Evolutionary conservation across 2,329 filamentous ascomycete species (phyloP).

Genomic region (Rachicladosporium sp.): DNA sequence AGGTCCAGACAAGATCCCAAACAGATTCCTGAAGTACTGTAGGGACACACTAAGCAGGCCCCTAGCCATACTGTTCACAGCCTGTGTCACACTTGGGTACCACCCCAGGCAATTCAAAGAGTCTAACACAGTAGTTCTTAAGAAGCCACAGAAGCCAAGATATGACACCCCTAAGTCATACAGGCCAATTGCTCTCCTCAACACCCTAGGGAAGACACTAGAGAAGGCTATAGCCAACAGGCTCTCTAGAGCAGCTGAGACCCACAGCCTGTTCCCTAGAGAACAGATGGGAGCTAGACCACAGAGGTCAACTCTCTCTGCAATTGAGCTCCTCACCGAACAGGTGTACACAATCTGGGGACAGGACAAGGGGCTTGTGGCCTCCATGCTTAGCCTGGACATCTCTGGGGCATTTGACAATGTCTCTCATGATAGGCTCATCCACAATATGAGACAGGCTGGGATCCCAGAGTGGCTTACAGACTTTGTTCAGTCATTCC

Average conservation of each 20-base stretch:
- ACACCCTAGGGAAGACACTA: constrained; percentile 19
- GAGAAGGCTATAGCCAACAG: too few relatives aligned
- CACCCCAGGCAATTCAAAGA: constrained; percentile 13
- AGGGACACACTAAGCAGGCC: too few relatives aligned
- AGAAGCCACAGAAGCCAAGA: constrained; percentile 15
- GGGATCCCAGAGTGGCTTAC: constrained; percentile 15
- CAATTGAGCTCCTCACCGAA: constrained; percentile 17
- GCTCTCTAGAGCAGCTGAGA: too few relatives aligned
- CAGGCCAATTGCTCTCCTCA: constrained; percentile 17
- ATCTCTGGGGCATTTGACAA: constrained; percentile 22
- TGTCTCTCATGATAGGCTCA: constrained; percentile 24
- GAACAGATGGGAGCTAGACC: constrained; percentile 19
- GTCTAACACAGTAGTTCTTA: constrained; percentile 17
- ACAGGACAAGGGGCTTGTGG: constrained; percentile 13
- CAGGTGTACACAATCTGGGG: constrained; percentile 11
- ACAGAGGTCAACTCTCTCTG: constrained; percentile 15
- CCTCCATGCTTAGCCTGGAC: constrained; percentile 21
- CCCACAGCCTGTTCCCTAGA: constrained; percentile 13
- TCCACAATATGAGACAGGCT: constrained; percentile 22
- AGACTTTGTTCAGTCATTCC: constrained; percentile 20
- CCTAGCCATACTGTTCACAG: too few relatives aligned
- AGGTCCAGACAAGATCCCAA: too few relatives aligned
- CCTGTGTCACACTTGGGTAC: too few relatives aligned
- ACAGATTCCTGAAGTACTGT: too few relatives aligned
- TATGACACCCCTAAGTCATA: constrained; percentile 16